Evolutionary conservation across 139 green algal species (phyloP), one percentile per base, ranked within the genome.

Genomic region (Tetradesmus obliquus): DNA sequence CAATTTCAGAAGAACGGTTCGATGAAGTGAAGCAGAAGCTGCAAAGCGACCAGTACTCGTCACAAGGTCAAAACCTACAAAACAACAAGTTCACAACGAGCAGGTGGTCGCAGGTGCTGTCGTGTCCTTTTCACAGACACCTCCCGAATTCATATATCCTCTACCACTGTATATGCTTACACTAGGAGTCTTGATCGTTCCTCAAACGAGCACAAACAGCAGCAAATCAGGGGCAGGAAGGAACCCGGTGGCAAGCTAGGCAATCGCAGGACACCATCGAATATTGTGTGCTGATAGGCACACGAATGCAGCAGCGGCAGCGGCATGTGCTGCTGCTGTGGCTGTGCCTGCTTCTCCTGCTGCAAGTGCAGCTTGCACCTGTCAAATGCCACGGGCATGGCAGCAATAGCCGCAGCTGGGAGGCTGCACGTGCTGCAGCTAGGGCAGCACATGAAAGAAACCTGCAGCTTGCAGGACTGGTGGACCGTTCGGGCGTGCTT

Each of bases 341-440:
- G 58, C 9, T 79, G 13, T 87, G 54, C 55, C 84, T 60, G 58
- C 84, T 22, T 9, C 57, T 79, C 58, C 55, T 80, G 24, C 58
- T 88, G 84, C 84, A 88, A 24, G 20, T 82, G 66, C 62, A 83
- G 66, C 85, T 60, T 5, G 7, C 45, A 66, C 13, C 24, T 51
- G 12, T 8, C 54, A 24, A n/a, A 55, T 74, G 66, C n/a, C 66
- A 76, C 17, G 66, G 66, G 15, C 17, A 24, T 76, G 66, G n/a
- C 66, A 76, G 66, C 66, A 76, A 17, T 24, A 19, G 66, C 8
- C 76, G n/a, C 12, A 89, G 85, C 57, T 89, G 85, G 85, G 85
- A 89, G 66, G 85, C 85, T 45, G 85, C 85, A 13, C 24, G 85
- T 3, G 66, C 62, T 45, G 85, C 85, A 89, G 85, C 85, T 17